Percentiles rank a stretch among this genome's conserved stretches.
These are phyloP conservation scores for Candida verbasci DNA, from an alignment of 805 yeast species.

Conservation along the genomic window DNA sequence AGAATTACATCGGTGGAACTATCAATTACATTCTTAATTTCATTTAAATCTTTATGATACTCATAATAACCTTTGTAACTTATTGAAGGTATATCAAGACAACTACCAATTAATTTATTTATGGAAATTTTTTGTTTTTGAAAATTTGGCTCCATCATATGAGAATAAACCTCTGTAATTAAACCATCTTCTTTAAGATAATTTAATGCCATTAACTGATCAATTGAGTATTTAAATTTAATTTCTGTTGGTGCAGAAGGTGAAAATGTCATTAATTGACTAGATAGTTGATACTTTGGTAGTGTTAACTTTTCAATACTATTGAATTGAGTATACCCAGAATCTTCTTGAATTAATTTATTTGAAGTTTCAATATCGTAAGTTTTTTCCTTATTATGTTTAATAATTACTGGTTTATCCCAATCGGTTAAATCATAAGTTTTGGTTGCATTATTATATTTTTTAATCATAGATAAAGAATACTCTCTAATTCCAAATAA, in stretches of 20 bases:
- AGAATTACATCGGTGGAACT: constrained; percentile 9
- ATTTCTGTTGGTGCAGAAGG: too few relatives aligned
- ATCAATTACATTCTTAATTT: constrained; percentile 5
- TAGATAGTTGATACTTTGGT: constrained; percentile 1
- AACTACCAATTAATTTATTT: constrained; percentile 11
- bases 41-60: constrained; percentile 19
- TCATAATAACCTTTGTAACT: constrained; percentile 16
- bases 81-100: constrained; percentile 10
- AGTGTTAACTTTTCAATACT: background rate
- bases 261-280: background rate
- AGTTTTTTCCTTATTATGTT: constrained; percentile 5
- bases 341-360: background rate
- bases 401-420: constrained; percentile 3
- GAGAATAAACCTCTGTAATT: background rate
- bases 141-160: background rate
- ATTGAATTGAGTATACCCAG: constrained; percentile 6
- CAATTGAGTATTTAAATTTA: constrained; percentile 1
- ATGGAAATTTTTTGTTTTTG: constrained; percentile 10
- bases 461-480: constrained; percentile 9
- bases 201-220: background rate
- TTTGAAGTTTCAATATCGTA: constrained; percentile 1
- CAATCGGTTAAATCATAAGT: constrained; percentile 8
- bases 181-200: background rate
- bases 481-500: constrained; percentile 24
- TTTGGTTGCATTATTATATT: constrained; percentile 6